Evolutionary conservation across 2,329 filamentous ascomycete species (phyloP), one percentile per base, ranked within the genome.

Genomic region (Immersiporthe knoxdaviesiana): DNA sequence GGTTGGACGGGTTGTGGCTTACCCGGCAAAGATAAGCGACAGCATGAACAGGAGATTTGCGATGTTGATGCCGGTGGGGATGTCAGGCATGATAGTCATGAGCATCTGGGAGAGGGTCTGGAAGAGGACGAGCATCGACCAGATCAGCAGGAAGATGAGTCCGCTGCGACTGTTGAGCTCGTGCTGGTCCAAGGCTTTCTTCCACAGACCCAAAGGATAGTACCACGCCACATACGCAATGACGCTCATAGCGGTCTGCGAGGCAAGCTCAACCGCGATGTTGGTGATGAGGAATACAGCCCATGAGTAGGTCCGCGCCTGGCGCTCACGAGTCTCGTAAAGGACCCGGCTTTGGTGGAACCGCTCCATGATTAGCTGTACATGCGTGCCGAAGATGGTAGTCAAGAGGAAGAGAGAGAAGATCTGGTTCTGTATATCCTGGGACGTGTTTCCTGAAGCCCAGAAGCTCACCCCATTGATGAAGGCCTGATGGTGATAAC

Each of bases 301-400:
- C 93, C 93, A 97, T 65, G 88, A 89, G 79, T 97, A 97, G 0
- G 92, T 89, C 81, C 94, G 95, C 64, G 91, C 92, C 0, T 93
- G 93, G 4, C 92, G 88, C 80, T 97, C 93, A 64, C 92, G 92
- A 41, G 92, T 92, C 80, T 97, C 93, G 79, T 96, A 97, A 0
- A 97, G 83, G 16, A n/a, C n/a, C 24, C 50, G 18, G 50, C 50
- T 54, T 10, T 54, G 50, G 11, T 54, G n/a, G 50, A 90, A 88
- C 65, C 93, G 89, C 75, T 96, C 30, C 32, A 90, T 89, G 74
- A 96, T 91, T 74, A 97, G 97, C 74, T 93, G 91, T 1, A 91
- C 87, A 44, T 94, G 84, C 75, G 93, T 90, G 72, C 91, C 91
- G 77, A 97, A 97, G 76, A 97, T 88, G 58, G 91, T 95, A 69